These are phyloP conservation scores for Trametes coccinea DNA, from an alignment of 768 basidiomycete species.

Conservation along the genomic window DNA sequence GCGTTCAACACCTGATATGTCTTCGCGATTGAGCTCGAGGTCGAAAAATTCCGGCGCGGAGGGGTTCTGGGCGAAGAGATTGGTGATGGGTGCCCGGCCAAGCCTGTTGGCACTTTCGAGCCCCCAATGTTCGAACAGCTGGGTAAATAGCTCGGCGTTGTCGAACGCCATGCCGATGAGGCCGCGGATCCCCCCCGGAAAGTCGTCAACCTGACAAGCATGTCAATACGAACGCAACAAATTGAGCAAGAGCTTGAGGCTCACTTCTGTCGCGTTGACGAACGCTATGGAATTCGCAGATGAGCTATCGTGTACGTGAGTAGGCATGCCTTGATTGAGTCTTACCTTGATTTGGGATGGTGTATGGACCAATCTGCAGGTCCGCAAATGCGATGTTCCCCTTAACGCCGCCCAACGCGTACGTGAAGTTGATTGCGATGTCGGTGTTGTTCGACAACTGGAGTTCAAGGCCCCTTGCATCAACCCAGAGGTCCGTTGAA, in stretches of 20 bases:
- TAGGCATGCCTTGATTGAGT: too few species aligned
- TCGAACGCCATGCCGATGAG: slow-evolving; percentile 78
- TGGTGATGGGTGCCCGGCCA: slow-evolving; percentile 24
- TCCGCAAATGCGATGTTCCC: slow-evolving; percentile 39
- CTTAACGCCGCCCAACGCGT: slow-evolving; percentile 41
- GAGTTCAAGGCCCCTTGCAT: slow-evolving; percentile 1
- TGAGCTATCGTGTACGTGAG: neutral
- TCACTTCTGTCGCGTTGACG: slow-evolving; percentile 32
- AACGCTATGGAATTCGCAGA: slow-evolving; percentile 45
- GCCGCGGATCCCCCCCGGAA: slow-evolving; percentile 51
- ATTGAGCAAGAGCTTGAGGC: neutral
- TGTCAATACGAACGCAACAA: neutral
- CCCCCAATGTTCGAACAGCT: slow-evolving; percentile 15
- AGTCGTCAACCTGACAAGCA: slow-evolving; percentile 37
- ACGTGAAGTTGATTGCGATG: slow-evolving; percentile 34
- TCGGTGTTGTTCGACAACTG: slow-evolving; percentile 34
- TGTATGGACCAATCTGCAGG: slow-evolving; percentile 38
- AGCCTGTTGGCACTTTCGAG: neutral
- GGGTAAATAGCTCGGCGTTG: slow-evolving; percentile 63
- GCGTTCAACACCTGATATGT: slow-evolving; percentile 21
- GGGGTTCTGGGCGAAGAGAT: slow-evolving; percentile 27
- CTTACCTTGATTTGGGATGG: slow-evolving; percentile 64
- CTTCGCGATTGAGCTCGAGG: slow-evolving; percentile 25
- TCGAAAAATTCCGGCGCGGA: slow-evolving; percentile 27
- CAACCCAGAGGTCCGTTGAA: slow-evolving; percentile 37